Evolutionary conservation across 2,329 filamentous ascomycete species (phyloP), one percentile per base, ranked within the genome.

Genomic region (Chalaropsis thielavioides): DNA sequence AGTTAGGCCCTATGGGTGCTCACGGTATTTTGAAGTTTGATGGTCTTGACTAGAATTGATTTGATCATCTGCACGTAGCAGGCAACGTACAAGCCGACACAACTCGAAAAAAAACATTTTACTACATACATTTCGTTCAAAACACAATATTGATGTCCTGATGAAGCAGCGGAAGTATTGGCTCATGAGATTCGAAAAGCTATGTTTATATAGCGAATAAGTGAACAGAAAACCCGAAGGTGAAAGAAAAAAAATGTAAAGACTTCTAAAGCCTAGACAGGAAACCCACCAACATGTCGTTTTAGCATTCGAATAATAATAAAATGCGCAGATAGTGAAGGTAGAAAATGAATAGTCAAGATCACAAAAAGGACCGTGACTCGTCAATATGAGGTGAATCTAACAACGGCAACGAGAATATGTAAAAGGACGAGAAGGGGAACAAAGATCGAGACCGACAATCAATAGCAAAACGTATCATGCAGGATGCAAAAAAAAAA

Each of bases 11-110:
- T 13, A 78, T 77, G 73, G 79, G 79, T 22, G 78, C 78, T 2
- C 79, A 81, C 56, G 79, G 79, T 61, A 74, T 81, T n/a, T 70
- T 81, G 68, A 77, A 76, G 4, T 80, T 81, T 67, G 76, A 78
- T 13, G 78, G 76, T 7, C 66, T 81, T 68, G 78, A 80, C 66
- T 80, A 67, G 54, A 61, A 24, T 11, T 1, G 15, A 24, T 19
- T 15, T 27, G 15, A 35, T 46, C 19, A 8, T 38, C 35, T 38
- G 35, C 35, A 5, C 7, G 10, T 38, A 38, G 1, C 35, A 38
- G 8, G 7, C 7, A 7, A 38, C 35, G 6, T 38, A 8, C 7
- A 38, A 38, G 5, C 35, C 10, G 35, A 8, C 35, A 38, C 8
- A 8, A 38, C 35, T 10, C 8, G 8, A 8, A 8, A 38, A 7